Percentiles rank a stretch among this genome's conserved stretches.
Conservation (phyloP, 1,139 yeast genomes). For the Komagataea norvegica region DNA sequence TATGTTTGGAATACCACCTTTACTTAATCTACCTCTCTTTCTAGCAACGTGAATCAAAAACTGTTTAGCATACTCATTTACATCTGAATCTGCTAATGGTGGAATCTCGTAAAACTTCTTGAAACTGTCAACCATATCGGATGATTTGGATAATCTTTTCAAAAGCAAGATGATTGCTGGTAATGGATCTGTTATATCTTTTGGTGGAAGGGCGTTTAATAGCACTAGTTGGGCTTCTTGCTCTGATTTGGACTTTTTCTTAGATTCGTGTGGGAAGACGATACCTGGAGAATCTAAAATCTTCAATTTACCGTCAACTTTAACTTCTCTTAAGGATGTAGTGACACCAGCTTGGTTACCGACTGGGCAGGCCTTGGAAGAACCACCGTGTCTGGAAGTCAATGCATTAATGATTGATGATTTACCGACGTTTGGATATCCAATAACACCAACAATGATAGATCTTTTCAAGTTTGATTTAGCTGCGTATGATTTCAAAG, state of each 20-base stretch:
- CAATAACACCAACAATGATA: slow-evolving; percentile 93
- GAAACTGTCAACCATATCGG: slow-evolving; percentile 73
- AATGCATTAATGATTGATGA: slow-evolving; percentile 91
- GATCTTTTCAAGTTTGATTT: slow-evolving; percentile 84
- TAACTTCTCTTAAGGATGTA: slow-evolving; percentile 84
- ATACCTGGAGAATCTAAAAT: slow-evolving; percentile 96
- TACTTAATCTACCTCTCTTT: slow-evolving; percentile 85
- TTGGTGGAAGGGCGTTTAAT: slow-evolving; percentile 86
- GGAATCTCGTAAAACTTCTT: slow-evolving; percentile 74
- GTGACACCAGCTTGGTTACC: slow-evolving; percentile 99
- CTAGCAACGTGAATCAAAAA: slow-evolving; percentile 92
- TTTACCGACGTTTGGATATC: slow-evolving; percentile 94
- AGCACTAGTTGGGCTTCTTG: slow-evolving; percentile 86
- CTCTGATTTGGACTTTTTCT: slow-evolving; percentile 49
- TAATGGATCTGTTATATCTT: slow-evolving; percentile 77
- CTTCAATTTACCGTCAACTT: slow-evolving; percentile 83
- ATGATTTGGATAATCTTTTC: slow-evolving; percentile 65
- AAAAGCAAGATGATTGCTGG: slow-evolving; percentile 76
- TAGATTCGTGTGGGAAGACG: slow-evolving; percentile 75
- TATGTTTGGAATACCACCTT: slow-evolving; percentile 89
- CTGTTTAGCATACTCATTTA: slow-evolving; percentile 70
- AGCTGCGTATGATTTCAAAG: slow-evolving; percentile 81
- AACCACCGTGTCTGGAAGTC: slow-evolving; percentile 73
- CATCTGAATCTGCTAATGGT: slow-evolving; percentile 59
- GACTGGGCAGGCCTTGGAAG: slow-evolving; percentile 81